Base-by-base conservation (phyloP, 139 green algal genomes). In the Coelastrella sp. region DNA sequence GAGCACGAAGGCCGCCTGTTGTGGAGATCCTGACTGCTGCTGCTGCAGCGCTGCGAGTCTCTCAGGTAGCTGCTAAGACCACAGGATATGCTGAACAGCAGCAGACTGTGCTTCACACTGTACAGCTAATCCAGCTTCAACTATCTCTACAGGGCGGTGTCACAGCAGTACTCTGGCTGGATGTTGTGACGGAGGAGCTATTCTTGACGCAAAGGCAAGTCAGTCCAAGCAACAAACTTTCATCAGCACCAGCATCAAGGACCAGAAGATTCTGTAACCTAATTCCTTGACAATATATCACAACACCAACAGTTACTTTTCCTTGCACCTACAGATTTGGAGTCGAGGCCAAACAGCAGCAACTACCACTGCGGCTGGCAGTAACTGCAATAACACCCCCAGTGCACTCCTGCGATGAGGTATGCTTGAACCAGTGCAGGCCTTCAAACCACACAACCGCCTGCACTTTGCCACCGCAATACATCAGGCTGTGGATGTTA, bases 161-260 rank as follows among this genome's bases (percentile, higher is more conserved):
- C n/a, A n/a, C n/a, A n/a, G n/a, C n/a, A n/a, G n/a, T n/a, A n/a
- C n/a, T n/a, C n/a, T n/a, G n/a, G n/a, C n/a, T n/a, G n/a, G n/a
- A n/a, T n/a, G n/a, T n/a, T n/a, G n/a, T n/a, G n/a, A n/a, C n/a
- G n/a, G n/a, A n/a, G n/a, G n/a, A n/a, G n/a, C n/a, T n/a, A n/a
- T n/a, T n/a, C 41, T 25, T 79, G 25, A 79, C 69, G 19, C n/a
- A 79, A 79, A n/a, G 41, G 69, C 41, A 62, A 60, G 69, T n/a
- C n/a, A n/a, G n/a, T n/a, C n/a, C n/a, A n/a, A n/a, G n/a, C n/a
- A n/a, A n/a, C n/a, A n/a, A n/a, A n/a, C n/a, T n/a, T n/a, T n/a
- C n/a, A n/a, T n/a, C n/a, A n/a, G n/a, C n/a, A n/a, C n/a, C n/a
- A n/a, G n/a, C n/a, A n/a, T n/a, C n/a, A n/a, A n/a, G n/a, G n/a